Conservation (phyloP, 306 rosid species). For the Casuarina cunninghamiana region DNA sequence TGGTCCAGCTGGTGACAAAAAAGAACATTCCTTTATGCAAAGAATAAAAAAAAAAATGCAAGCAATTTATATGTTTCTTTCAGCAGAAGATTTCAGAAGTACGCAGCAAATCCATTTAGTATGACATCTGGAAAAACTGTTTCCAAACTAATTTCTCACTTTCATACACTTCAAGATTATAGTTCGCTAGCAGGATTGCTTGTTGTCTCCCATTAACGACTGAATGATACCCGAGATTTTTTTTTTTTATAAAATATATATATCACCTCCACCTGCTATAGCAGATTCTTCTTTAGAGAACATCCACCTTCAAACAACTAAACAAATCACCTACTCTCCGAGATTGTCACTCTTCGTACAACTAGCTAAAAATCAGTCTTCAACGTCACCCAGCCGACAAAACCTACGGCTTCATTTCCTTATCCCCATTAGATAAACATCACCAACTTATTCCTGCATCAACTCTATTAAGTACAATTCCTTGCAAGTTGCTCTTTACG, state of each 20-base stretch:
- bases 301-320: neutral
- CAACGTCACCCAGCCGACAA: neutral
- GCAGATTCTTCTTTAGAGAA: neutral
- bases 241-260: neutral
- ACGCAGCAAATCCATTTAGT: neutral
- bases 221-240: neutral
- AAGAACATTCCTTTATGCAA: too few species aligned
- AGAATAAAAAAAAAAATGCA: neutral
- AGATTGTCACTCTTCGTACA: neutral
- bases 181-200: neutral
- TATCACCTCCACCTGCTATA: neutral
- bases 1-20: neutral
- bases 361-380: neutral
- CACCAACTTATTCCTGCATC: neutral
- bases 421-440: neutral
- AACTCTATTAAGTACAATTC: neutral
- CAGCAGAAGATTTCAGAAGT: neutral
- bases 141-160: constrained; percentile 3
- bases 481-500: neutral
- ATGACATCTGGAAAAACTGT: neutral
- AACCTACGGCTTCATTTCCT: neutral
- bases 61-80: neutral
- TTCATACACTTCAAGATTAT: neutral
- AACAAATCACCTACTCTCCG: neutral
- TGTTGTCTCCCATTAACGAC: neutral